Base-by-base conservation (phyloP, 1,284 basidiomycete species). In the Ustilago bromivora region DNA sequence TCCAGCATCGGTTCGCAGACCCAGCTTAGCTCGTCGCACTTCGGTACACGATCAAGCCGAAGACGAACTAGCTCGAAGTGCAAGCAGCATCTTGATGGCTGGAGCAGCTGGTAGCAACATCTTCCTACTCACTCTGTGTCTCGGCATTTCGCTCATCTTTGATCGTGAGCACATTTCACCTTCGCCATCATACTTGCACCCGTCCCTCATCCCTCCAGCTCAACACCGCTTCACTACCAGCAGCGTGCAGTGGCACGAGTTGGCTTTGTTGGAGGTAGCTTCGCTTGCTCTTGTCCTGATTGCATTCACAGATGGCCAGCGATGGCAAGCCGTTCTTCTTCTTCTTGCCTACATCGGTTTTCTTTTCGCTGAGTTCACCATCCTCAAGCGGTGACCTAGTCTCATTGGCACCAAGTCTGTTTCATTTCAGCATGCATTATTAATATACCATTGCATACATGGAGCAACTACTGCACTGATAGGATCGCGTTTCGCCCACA, bases 61-160 rank as follows among this genome's bases (percentile, higher is more conserved):
- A 57, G 61, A 57, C 46, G 73, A 76, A 31, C 40, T 76, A 15
- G 65, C 68, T 8, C 74, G 81, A 35, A 73, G 76, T 36, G 81
- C 84, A n/a, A 66, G 69, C 46, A 82, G 81, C 34, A 79, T 86
- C 54, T 66, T 86, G 49, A 70, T 84, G 66, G 84, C 84, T 19
- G 84, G 82, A 36, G 84, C 84, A 0, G 84, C 85, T 17, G 85
- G 85, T 8, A 81, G 79, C 64, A 85, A 86, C 63, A 76, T 85
- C n/a, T 86, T 86, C 67, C 74, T 86, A 9, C 76, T 85, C 23
- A 83, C 84, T 0, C 70, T 86, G 2, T 84, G 83, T 61, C 73
- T 85, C 1, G 85, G 84, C 31, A 68, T 86, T 11, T 78, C 81
- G n/a, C 77, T 82, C 66, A 52, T 81, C 47, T 78, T 71, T 47